Evolutionary conservation across 225 moss, liverwort and hornwort species (phyloP).

Genomic region (Antitrichia curtipendula): DNA sequence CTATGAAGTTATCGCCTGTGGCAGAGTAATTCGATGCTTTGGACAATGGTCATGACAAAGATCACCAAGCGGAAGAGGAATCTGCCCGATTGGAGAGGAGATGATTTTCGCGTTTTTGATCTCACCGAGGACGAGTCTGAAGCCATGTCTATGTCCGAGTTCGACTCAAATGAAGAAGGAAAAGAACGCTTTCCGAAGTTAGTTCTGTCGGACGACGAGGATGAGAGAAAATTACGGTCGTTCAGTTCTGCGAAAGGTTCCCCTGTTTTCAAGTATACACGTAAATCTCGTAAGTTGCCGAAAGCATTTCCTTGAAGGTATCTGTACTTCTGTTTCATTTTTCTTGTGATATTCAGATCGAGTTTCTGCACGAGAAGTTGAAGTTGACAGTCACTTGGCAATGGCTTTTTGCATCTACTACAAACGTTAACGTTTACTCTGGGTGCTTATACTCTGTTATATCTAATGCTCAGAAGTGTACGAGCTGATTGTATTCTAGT

Average conservation of each 20-base stretch:
- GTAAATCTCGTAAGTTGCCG: slow-evolving; percentile 5
- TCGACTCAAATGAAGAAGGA: not conserved
- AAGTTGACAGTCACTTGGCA: no score
- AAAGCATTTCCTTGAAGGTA: no score
- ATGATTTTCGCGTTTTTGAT: slow-evolving; percentile 6
- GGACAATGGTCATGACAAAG: slow-evolving; percentile 35
- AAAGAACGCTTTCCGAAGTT: not conserved
- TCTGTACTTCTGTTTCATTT: no score
- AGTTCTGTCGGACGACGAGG: slow-evolving; percentile 1
- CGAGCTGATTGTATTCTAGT: no score
- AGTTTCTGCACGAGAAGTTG: no score
- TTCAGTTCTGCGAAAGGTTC: not conserved
- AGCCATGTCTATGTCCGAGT: not conserved
- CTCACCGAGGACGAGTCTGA: slow-evolving; percentile 26
- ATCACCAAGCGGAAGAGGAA: slow-evolving; percentile 14
- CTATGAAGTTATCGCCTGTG: slow-evolving; percentile 17
- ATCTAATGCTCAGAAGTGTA: no score
- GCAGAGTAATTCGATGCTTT: not conserved
- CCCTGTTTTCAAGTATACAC: not conserved
- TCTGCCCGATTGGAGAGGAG: not conserved
- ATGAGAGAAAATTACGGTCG: slow-evolving; percentile 4
- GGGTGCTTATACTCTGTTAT: no score
- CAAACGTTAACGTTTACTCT: no score
- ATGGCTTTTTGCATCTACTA: no score
- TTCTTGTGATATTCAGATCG: no score